These are phyloP conservation scores for Cornus kousa DNA, from an alignment of 148 eudicot genomes.

Conservation along the genomic window DNA sequence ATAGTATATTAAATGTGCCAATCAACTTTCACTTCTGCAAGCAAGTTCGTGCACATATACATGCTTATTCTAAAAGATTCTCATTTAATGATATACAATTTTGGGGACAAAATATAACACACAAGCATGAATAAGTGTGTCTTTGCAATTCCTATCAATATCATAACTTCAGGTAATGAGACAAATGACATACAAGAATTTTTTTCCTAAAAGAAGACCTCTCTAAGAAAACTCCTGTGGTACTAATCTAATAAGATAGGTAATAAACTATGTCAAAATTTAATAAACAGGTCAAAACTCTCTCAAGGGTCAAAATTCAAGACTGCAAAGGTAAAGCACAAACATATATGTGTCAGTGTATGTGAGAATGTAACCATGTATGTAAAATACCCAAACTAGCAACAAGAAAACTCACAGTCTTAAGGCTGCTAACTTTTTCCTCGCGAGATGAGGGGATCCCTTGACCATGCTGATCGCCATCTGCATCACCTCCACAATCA, in stretches of 20 bases:
- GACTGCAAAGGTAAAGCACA: not conserved
- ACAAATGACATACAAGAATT: too few relatives aligned
- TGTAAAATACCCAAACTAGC: slow-evolving; percentile 4
- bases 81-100: not conserved
- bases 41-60: not conserved
- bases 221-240: too few relatives aligned
- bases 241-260: too few relatives aligned
- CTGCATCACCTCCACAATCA: slow-evolving; percentile 82
- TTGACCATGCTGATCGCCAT: slow-evolving; percentile 84
- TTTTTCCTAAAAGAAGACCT: too few relatives aligned
- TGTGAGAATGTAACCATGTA: not conserved
- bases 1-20: not conserved
- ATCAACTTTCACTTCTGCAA: not conserved
- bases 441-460: slow-evolving; percentile 79
- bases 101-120: not conserved
- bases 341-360: not conserved
- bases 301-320: not conserved
- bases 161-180: not conserved
- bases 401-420: slow-evolving; percentile 63
- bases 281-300: not conserved
- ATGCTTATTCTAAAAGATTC: not conserved
- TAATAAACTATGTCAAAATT: not conserved
- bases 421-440: slow-evolving; percentile 98
- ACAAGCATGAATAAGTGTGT: not conserved
- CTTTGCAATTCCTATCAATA: not conserved